phyloP scores from a whole-genome alignment of 192 early-diverging fungal species.

The Coemansia sp. region DNA sequence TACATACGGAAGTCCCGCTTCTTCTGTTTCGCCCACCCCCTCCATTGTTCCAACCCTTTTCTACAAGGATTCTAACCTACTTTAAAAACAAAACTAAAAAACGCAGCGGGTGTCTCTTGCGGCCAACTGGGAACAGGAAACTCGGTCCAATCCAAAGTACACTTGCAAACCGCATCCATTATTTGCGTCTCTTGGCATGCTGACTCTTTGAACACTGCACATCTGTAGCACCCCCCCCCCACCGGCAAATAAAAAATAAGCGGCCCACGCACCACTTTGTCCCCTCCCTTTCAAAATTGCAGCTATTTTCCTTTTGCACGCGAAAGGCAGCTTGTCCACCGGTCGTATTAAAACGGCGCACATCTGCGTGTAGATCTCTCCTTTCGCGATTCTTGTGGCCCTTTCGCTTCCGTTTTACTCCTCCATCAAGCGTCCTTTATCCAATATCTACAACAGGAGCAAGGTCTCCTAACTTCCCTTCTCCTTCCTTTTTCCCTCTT shows the following conservation, averaged over 20 bases:
- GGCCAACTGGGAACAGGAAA: too few relatives aligned
- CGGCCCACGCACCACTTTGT: neutral
- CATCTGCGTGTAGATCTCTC: slow-evolving; percentile 24
- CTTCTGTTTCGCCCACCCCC: too few relatives aligned
- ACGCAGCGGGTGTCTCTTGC: too few relatives aligned
- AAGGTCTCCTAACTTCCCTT: neutral
- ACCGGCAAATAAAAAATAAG: neutral
- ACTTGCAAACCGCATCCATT: too few relatives aligned
- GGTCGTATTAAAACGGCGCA: slow-evolving; percentile 20
- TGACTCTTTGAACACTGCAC: neutral
- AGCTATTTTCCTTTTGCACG: slow-evolving; percentile 8
- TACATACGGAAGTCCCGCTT: too few relatives aligned
- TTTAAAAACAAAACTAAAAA: too few relatives aligned
- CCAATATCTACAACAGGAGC: slow-evolving; percentile 2
- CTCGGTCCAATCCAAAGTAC: too few relatives aligned
- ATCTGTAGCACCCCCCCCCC: too few relatives aligned
- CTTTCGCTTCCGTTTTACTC: neutral
- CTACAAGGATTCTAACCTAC: too few relatives aligned
- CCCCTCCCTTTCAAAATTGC: neutral
- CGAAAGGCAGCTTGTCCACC: neutral
- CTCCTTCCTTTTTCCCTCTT: neutral
- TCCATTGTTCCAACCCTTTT: too few relatives aligned
- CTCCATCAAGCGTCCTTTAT: neutral
- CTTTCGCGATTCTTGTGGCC: slow-evolving; percentile 3
- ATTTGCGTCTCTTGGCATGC: slow-evolving; percentile 5